Evolutionary conservation across 1,139 yeast species (phyloP), one percentile per base, ranked within the genome.

Genomic region (Lizanozyma gosingica): DNA sequence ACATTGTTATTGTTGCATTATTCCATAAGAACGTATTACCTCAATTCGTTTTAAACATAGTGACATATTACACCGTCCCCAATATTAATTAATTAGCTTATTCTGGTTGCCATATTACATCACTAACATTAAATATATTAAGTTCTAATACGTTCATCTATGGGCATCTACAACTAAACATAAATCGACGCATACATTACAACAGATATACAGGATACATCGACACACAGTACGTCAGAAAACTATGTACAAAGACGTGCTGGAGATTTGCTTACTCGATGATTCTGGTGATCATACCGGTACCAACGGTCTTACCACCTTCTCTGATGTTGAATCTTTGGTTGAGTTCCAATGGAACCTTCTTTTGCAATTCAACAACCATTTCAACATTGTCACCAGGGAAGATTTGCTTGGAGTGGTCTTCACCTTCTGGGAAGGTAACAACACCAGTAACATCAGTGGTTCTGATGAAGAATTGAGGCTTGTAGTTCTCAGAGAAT

Each of bases 261-360:
- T 6, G n/a, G n/a, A n/a, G 15, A 17, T 14, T 4, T 15, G 39
- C 37, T 53, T 74, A 80, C 68, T 85, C 95, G 55, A 87, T 67
- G 66, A 92, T 83, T 73, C 95, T 83, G 58, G 98, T 92, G 56
- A 92, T 80, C 73, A 92, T 74, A 74, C 98, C 98, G 55, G 98
- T 92, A 67, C 97, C 98, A 54, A 92, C 97, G 50, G 98, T 92
- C 73, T 83, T 86, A 64, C 97, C 97, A 73, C 98, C 97, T 76
- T 92, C 99, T 81, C 99, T 94, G 65, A 92, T 78, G 80, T 92
- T 92, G 83, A 92, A 92, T 71, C 97, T 86, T 75, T 88, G 96
- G 67, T 94, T 94, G 57, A 83, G 82, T 75, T 92, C 98, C 53
- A 94, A 63, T 51, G 97, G 96, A 54, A 94, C 86, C 62, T 95